Percentiles rank a stretch among this genome's conserved stretches.
Evolutionary conservation across 2,329 filamentous ascomycete genomes (phyloP).

Genomic region (Lachnellula subtilissima): DNA sequence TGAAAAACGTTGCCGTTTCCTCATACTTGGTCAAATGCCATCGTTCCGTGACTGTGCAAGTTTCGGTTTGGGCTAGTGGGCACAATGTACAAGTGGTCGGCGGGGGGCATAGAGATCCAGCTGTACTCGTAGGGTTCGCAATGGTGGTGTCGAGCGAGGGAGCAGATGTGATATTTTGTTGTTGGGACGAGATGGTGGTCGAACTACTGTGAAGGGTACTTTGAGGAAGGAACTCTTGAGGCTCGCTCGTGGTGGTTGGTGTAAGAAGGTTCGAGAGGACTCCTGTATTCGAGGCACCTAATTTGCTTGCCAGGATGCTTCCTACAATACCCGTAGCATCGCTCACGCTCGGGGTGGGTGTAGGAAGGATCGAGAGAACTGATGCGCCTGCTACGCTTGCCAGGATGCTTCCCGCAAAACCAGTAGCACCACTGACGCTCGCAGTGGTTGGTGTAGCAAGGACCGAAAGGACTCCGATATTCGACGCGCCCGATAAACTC

Average conservation of each 20-base stretch:
- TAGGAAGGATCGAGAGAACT: conserved; percentile 2
- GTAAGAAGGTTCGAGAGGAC: conserved; percentile 2
- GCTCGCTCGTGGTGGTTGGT: neutral
- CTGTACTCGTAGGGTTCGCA: neutral
- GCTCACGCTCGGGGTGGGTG: neutral
- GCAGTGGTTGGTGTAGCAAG: neutral
- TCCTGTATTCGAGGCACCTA: conserved; percentile 10
- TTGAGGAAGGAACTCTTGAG: conserved; percentile 3
- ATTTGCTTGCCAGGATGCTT: conserved; percentile 7
- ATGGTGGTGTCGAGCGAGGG: neutral
- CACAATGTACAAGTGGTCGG: conserved; percentile 8
- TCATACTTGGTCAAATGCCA: conserved; percentile 24
- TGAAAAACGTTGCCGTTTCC: conserved; percentile 18
- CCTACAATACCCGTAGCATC: conserved; percentile 13
- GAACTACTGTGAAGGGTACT: conserved; percentile 1
- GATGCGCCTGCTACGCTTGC: conserved; percentile 3
- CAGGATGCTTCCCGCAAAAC: conserved; percentile 13
- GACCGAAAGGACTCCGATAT: conserved; percentile 9
- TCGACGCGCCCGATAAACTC: conserved; percentile 4
- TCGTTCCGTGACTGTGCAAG: conserved; percentile 22
- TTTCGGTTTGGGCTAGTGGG: conserved; percentile 13
- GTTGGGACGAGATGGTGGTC: neutral
- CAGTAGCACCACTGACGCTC: conserved; percentile 9
- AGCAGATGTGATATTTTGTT: conserved; percentile 7
- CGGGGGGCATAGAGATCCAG: neutral